Conservation (phyloP, 2,329 filamentous ascomycete species). For the Zymoseptoria ardabiliae region DNA sequence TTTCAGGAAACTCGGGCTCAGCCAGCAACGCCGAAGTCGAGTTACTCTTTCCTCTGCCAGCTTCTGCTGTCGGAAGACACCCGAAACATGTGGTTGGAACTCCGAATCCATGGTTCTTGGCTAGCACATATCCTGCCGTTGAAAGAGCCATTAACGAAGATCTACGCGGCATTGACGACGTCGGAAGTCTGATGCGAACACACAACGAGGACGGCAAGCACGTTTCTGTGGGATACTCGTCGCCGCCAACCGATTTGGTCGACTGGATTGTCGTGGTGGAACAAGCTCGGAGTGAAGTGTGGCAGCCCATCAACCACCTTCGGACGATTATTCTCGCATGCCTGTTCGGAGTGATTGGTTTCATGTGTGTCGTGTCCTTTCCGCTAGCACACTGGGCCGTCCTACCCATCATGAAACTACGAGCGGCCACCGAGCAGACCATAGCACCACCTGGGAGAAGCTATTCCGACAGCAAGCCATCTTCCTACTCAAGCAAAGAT, state of each 20-base stretch:
- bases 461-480: conserved; percentile 22
- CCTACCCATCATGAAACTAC: conserved; percentile 68
- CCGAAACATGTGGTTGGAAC: conserved; percentile 27
- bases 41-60: conserved; percentile 25
- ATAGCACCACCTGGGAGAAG: conserved; percentile 22
- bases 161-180: conserved; percentile 46
- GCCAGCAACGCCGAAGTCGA: conserved; percentile 19
- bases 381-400: conserved; percentile 78
- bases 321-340: conserved; percentile 74
- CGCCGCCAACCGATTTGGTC: conserved; percentile 59
- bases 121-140: conserved; percentile 57
- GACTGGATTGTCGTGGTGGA: conserved; percentile 82
- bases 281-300: conserved; percentile 66
- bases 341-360: conserved; percentile 70
- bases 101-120: conserved; percentile 48
- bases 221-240: conserved; percentile 76
- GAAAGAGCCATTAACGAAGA: conserved; percentile 51
- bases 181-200: conserved; percentile 54
- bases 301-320: conserved; percentile 65
- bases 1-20: conserved; percentile 24
- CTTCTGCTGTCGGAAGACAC: conserved; percentile 22
- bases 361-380: conserved; percentile 63
- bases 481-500: not conserved
- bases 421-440: conserved; percentile 59
- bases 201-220: conserved; percentile 62